A percentile compares a stretch with the other conserved stretches of the same genome.
Conservation (phyloP, 2,329 filamentous ascomycete species). For the Cercospora zeina region DNA sequence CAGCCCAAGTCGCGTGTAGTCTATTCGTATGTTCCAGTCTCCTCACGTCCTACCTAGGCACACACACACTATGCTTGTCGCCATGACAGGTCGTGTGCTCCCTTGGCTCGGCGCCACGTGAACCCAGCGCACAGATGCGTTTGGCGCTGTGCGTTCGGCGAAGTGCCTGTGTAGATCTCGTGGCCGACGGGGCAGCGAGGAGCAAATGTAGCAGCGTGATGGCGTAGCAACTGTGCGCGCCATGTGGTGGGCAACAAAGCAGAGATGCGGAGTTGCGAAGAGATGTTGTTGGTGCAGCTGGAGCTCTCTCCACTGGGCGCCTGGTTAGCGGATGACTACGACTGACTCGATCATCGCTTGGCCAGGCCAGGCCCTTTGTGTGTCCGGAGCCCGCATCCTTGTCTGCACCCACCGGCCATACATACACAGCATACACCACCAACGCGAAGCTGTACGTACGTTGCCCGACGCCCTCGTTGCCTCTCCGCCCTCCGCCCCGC, state of each 20-base stretch:
- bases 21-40: not conserved
- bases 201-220: not conserved
- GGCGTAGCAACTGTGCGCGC: not conserved
- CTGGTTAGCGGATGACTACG: not conserved
- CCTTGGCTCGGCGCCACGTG: not conserved
- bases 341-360: not conserved
- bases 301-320: not conserved
- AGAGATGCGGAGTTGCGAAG: not conserved
- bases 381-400: constrained; percentile 1
- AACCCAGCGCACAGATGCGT: not conserved
- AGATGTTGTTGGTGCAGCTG: not conserved
- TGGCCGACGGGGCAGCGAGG: not conserved
- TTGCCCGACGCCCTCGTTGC: not conserved
- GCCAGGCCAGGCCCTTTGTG: constrained; percentile 5
- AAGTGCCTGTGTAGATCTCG: not conserved
- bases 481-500: not conserved
- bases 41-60: not conserved
- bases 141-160: not conserved
- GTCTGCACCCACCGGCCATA: not conserved
- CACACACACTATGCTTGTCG: not conserved
- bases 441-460: not conserved
- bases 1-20: not conserved
- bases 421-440: not conserved
- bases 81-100: not conserved
- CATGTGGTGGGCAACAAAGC: not conserved